Conservation (phyloP, 1,139 yeast genomes). For the Yamadazyma atlantica region DNA sequence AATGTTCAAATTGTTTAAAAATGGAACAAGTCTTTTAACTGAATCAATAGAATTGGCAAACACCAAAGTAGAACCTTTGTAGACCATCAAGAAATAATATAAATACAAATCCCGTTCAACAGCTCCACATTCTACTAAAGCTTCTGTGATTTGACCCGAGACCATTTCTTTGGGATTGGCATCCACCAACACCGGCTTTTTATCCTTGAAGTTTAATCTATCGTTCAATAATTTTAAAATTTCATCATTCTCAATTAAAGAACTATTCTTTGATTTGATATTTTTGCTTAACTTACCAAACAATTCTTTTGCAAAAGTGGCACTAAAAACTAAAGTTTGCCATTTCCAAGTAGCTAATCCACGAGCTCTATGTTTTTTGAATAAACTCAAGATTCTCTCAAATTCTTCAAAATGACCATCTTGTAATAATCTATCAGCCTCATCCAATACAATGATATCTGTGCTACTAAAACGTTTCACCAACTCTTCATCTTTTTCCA, state of each 20-base stretch:
- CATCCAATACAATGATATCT: constrained; percentile 82
- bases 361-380: constrained; percentile 39
- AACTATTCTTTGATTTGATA: constrained; percentile 27
- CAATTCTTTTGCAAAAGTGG: constrained; percentile 84
- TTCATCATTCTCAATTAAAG: constrained; percentile 46
- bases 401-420: constrained; percentile 96
- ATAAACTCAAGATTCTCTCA: constrained; percentile 71
- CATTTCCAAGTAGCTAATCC: constrained; percentile 48
- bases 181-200: constrained; percentile 67
- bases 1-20: constrained; percentile 66
- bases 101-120: constrained; percentile 86
- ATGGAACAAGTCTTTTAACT: constrained; percentile 81
- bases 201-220: constrained; percentile 59
- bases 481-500: constrained; percentile 60
- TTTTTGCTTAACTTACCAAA: constrained; percentile 64
- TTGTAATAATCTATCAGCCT: constrained; percentile 94
- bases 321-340: constrained; percentile 93
- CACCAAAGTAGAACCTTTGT: constrained; percentile 87
- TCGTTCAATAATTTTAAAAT: constrained; percentile 55
- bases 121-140: constrained; percentile 88
- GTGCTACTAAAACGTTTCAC: constrained; percentile 59
- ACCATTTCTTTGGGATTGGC: constrained; percentile 86
- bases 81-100: constrained; percentile 82
- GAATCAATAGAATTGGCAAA: constrained; percentile 94
- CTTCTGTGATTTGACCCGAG: constrained; percentile 75